Evolutionary conservation across 441 rosid species (phyloP).

Genomic region (Rhodomyrtus psidioides): DNA sequence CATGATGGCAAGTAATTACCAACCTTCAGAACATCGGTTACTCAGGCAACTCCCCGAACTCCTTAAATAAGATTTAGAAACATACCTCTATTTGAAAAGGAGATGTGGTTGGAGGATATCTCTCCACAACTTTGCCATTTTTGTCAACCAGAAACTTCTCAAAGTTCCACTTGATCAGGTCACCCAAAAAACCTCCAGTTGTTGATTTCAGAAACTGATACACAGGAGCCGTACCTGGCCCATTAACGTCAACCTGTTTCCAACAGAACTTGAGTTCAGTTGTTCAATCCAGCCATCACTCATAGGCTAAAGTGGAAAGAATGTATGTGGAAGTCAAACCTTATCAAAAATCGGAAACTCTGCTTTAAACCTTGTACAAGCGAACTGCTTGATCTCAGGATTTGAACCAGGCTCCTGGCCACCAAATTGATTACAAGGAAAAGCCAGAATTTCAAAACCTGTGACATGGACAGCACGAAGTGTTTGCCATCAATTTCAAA

Average conservation of each 20-base stretch:
- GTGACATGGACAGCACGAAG: not conserved
- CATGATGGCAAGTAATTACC: not conserved
- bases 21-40: not conserved
- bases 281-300: not conserved
- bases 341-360: slow-evolving; percentile 77
- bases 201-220: slow-evolving; percentile 59
- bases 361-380: slow-evolving; percentile 68
- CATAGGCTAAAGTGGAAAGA: not conserved
- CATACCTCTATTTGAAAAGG: slow-evolving; percentile 74
- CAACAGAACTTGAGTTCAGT: not conserved
- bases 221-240: slow-evolving; percentile 63
- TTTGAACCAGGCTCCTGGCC: slow-evolving; percentile 72
- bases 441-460: slow-evolving; percentile 72
- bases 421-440: slow-evolving; percentile 78
- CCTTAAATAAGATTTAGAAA: not conserved
- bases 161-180: slow-evolving; percentile 68
- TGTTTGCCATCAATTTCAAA: not conserved
- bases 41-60: not conserved
- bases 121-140: slow-evolving; percentile 61
- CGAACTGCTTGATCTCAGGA: slow-evolving; percentile 55
- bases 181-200: slow-evolving; percentile 60
- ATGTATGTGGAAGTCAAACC: slow-evolving; percentile 17
- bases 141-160: slow-evolving; percentile 74
- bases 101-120: slow-evolving; percentile 72
- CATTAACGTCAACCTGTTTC: slow-evolving; percentile 66